Base-by-base conservation (phyloP, 331 rosid species). In the Dryas integrifolia region DNA sequence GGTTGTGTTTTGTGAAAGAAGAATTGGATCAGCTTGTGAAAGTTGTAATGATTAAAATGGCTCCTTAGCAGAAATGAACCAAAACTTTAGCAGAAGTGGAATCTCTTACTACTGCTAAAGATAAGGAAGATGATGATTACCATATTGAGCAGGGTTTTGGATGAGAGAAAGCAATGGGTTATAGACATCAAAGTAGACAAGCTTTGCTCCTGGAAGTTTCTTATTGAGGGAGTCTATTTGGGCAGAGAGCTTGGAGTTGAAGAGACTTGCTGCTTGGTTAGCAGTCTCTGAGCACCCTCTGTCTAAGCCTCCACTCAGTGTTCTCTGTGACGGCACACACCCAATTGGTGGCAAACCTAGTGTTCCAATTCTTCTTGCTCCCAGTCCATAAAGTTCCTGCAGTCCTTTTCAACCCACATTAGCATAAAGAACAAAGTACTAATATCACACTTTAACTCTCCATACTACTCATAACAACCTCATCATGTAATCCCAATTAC, bases 321-420 rank as follows among this genome's bases (percentile, higher is more conserved):
- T 89, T 73, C 90, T 83, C 76, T 82, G 85, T 18, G 88, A 66
- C 39, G 97, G 97, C 45, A 89, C 75, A 14, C 96, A 92, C 81
- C 96, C 96, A 14, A 89, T 75, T 24, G 72, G 49, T 6, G 86
- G 85, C 58, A 89, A 1, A 49, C 86, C 63, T 9, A 82, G 0
- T 13, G 89, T 85, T 50, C 88, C 93, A 55, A 89, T 89, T 35
- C 80, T 80, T 81, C 93, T 83, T 30, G 83, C 96, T 80, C 96
- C 90, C 15, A 78, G 39, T 44, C 64, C 86, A 79, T 89, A 85
- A 5, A 89, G 87, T 58, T 83, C 88, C 87, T 87, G 86, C 71
- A 40, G 3, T 21, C n/a, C 18, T n/a, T 53, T 52, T 5, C 15
- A 0, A 3, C 48, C 61, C 48, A 38, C 61, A 30, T 50, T 35